phyloP scores from a whole-genome alignment of 768 basidiomycete species.

The Butyriboletus loyo region DNA sequence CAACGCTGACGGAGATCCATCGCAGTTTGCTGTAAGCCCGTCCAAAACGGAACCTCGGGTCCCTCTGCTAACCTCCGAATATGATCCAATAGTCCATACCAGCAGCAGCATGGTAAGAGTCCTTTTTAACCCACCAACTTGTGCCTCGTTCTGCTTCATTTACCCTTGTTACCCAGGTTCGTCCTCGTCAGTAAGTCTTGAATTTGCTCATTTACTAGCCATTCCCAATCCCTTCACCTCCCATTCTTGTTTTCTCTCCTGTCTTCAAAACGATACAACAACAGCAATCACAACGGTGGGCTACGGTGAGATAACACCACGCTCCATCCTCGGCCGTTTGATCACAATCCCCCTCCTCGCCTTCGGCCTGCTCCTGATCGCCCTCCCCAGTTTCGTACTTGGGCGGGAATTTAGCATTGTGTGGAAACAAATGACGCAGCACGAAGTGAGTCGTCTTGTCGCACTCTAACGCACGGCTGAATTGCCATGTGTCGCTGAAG shows the following conservation, averaged over 20 bases:
- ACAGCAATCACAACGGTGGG: slow-evolving; percentile 85
- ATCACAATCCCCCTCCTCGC: slow-evolving; percentile 83
- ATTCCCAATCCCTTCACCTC: neutral
- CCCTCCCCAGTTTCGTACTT: slow-evolving; percentile 87
- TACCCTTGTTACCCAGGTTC: slow-evolving; percentile 41
- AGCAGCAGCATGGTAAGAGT: slow-evolving; percentile 68
- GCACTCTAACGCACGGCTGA: neutral
- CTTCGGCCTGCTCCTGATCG: slow-evolving; percentile 85
- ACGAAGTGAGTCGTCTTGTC: slow-evolving; percentile 36
- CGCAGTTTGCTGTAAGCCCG: slow-evolving; percentile 64
- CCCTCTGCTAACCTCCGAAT: neutral
- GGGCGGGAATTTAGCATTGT: slow-evolving; percentile 89
- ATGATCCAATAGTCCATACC: slow-evolving; percentile 52
- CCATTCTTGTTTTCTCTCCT: neutral
- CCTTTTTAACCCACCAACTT: neutral
- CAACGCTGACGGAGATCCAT: slow-evolving; percentile 80
- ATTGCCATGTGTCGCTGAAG: neutral
- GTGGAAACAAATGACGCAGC: slow-evolving; percentile 76
- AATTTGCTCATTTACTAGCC: neutral
- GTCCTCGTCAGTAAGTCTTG: slow-evolving; percentile 69
- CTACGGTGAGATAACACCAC: slow-evolving; percentile 89
- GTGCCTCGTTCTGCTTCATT: neutral
- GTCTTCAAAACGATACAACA: neutral
- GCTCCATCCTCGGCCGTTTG: slow-evolving; percentile 82
- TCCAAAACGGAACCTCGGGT: neutral